A percentile compares a stretch with the other conserved stretches of the same genome.
Conservation (phyloP, 2,329 filamentous ascomycete species). For the Epicoccum nigrum region DNA sequence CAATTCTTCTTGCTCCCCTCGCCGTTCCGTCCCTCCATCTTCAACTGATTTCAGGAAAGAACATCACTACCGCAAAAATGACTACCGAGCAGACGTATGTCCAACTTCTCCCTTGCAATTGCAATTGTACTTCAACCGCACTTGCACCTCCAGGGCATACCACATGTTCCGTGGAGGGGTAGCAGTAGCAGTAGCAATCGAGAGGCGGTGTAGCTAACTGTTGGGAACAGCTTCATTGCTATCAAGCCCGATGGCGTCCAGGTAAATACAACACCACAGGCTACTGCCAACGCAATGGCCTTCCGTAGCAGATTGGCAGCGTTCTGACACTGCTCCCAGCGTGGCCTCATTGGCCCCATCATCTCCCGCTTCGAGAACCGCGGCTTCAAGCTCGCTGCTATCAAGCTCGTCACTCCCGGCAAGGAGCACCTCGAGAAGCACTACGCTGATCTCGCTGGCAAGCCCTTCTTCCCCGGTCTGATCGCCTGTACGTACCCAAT, state of each 20-base stretch:
- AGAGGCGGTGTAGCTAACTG: constrained; percentile 34
- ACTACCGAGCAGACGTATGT: constrained; percentile 88
- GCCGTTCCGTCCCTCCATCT: constrained; percentile 51
- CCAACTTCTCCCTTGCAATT: not conserved
- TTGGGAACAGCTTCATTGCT: constrained; percentile 85
- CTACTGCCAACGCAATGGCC: constrained; percentile 10
- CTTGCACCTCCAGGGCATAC: not conserved
- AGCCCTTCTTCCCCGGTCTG: constrained; percentile 97
- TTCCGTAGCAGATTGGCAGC: not conserved
- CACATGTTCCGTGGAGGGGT: not conserved
- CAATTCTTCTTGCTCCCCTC: constrained; percentile 28
- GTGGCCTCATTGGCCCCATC: constrained; percentile 97
- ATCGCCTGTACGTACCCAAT: constrained; percentile 74
- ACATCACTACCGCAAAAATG: constrained; percentile 49
- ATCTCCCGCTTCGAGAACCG: constrained; percentile 97
- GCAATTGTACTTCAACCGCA: not conserved
- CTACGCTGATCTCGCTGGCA: constrained; percentile 89
- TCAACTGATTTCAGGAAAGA: constrained; percentile 39
- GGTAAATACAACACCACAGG: constrained; percentile 60
- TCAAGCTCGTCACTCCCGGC: constrained; percentile 90
- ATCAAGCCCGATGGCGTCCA: constrained; percentile 99
- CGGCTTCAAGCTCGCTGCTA: constrained; percentile 97
- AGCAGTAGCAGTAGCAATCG: no score
- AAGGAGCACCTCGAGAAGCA: constrained; percentile 98
- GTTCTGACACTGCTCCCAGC: constrained; percentile 59